Percentiles rank a stretch among this genome's conserved stretches.
These are phyloP conservation scores for Ceratocystis eucalypticola DNA, from an alignment of 2,329 filamentous ascomycete species.

Conservation along the genomic window DNA sequence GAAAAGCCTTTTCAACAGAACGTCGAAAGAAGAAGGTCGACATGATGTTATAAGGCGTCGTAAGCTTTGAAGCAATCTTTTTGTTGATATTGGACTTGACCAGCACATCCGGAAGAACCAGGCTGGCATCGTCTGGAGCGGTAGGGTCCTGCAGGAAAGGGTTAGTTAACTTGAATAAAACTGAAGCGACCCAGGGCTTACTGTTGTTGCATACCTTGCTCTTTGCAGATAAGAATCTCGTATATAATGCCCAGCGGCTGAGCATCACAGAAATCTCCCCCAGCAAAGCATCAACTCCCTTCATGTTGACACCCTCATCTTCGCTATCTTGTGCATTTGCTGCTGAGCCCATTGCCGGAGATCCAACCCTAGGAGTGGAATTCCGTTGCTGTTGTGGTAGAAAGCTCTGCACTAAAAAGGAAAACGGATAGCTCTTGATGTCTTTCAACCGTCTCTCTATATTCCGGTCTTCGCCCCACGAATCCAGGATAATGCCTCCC, in stretches of 20 bases:
- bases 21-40: slow-evolving; percentile 93
- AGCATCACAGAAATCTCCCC: slow-evolving; percentile 88
- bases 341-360: slow-evolving; percentile 48
- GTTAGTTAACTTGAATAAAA: slow-evolving; percentile 18
- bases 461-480: slow-evolving; percentile 79
- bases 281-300: slow-evolving; percentile 76
- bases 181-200: background rate
- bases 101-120: slow-evolving; percentile 61
- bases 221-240: slow-evolving; percentile 75
- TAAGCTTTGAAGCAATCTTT: slow-evolving; percentile 63
- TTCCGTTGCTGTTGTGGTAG: slow-evolving; percentile 53
- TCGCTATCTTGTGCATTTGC: slow-evolving; percentile 52
- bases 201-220: slow-evolving; percentile 53
- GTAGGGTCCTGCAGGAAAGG: slow-evolving; percentile 33
- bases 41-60: slow-evolving; percentile 77
- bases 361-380: slow-evolving; percentile 56
- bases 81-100: slow-evolving; percentile 63
- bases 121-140: slow-evolving; percentile 38
- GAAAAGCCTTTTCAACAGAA: slow-evolving; percentile 94
- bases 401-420: slow-evolving; percentile 92
- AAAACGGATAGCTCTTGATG: slow-evolving; percentile 95
- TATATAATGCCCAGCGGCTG: slow-evolving; percentile 82
- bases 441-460: slow-evolving; percentile 82
- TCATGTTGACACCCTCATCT: slow-evolving; percentile 93
- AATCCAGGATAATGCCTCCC: slow-evolving; percentile 88